Evolutionary conservation across 2,329 filamentous ascomycete genomes (phyloP), one percentile per base, ranked within the genome.

Genomic region (Simplicillium aogashimaense): DNA sequence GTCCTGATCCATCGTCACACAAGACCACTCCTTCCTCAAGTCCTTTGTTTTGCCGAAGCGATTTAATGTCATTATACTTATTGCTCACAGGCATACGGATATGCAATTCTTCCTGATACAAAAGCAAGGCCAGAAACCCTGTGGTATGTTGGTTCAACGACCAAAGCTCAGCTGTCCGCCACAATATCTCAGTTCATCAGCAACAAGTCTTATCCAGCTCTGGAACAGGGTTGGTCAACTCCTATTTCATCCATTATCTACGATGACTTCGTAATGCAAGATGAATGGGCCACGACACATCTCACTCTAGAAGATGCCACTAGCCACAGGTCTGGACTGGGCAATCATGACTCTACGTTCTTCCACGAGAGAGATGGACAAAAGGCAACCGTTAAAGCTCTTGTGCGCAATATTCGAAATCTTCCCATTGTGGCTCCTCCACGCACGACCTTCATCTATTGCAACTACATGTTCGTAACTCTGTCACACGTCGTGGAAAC

Each of bases 141-240:
- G 3, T 78, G 72, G 57, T 73, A 70, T 42, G 63, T 61, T 4
- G 76, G 66, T 2, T 76, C 72, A 32, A 76, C 66, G 1, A 76
- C 72, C 13, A 80, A 80, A 50, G 68, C 72, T 2, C 65, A 74
- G 35, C 70, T 67, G 0, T 64, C 67, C 1, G 72, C 72, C 1
- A 60, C 63, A 0, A 51, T 80, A 2, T 52, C 77, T 1, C 64
- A 69, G 1, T 49, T 74, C 2, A 64, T 78, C 7, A 57, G 75
- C 6, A 61, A 65, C 15, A 58, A 68, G 8, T 29, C 44, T 13
- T 47, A 52, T 20, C 41, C 53, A 0, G 41, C 37, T 3, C 39
- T 51, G 20, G 31, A 55, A 52, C 48, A 66, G 3, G 58, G 65
- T 29, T 77, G 71, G 69, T 51, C 59, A 3, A 69, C 69, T 0